Evolutionary conservation across 1,284 basidiomycete genomes (phyloP), one percentile per base, ranked within the genome.

Genomic region (Apiotrichum veenhuisii): DNA sequence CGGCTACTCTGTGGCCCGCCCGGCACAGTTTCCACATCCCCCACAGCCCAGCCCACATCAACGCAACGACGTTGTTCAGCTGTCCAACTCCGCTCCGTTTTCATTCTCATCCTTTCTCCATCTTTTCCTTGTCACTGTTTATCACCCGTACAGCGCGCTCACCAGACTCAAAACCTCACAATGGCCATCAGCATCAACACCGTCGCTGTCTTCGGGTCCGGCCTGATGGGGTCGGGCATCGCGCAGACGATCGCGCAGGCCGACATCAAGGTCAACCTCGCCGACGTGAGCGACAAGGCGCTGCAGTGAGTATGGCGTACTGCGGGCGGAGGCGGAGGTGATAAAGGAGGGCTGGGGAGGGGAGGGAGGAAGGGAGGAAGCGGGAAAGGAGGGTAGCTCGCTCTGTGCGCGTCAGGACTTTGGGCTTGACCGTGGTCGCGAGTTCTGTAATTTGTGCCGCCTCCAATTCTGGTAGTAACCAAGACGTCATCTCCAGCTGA

Each of bases 201-300:
- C 33, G 48, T 80, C 42, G 78, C 78, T 0, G 73, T 79, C 18
- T 78, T 80, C 58, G 78, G 78, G 14, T 78, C 77, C 17, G 80
- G 80, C 0, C 65, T 81, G 37, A 82, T 82, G 80, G 80, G 80
- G 57, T 76, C 79, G 51, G 80, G 80, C 5, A 81, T 82, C 40
- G 80, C 77, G 0, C 80, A 82, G 61, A 76, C 81, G 10, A 77
- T 77, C 0, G 79, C 80, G 25, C 76, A 78, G 65, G 77, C 69
- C 42, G 80, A 79, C 0, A 63, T 79, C 61, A 78, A 78, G 67
- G 74, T 77, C 25, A 64, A 74, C 9, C 65, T 78, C 49, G 72
- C 73, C 15, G 78, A 80, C 50, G 75, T 78, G 26, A 77, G 73
- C 23, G 76, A 79, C 33, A 67, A 71, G 53, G 74, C 74, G 1